Evolutionary conservation across 768 basidiomycete genomes (phyloP).

Genomic region (Flagelloscypha sp.): DNA sequence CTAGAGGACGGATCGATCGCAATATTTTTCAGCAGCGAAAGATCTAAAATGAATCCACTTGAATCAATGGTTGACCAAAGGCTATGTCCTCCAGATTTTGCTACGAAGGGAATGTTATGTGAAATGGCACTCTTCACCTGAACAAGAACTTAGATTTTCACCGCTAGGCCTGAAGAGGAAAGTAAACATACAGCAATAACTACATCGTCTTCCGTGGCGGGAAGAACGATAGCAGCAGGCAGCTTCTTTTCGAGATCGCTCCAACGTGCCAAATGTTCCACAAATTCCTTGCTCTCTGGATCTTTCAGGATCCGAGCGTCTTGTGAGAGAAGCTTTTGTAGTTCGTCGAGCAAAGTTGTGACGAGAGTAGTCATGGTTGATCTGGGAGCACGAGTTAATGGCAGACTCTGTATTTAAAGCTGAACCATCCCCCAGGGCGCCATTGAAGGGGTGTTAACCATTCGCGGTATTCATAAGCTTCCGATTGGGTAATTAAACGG

Average conservation of each 20-base stretch:
- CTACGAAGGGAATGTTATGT: slow-evolving; percentile 1
- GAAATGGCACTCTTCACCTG: background rate
- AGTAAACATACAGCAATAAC: background rate
- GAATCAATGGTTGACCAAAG: background rate
- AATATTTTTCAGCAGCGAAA: background rate
- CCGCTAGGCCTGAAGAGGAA: background rate
- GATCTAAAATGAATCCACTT: slow-evolving; percentile 1
- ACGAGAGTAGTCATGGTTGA: no score
- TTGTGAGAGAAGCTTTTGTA: background rate
- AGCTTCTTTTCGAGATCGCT: slow-evolving; percentile 2
- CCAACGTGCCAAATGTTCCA: background rate
- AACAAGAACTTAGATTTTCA: no score
- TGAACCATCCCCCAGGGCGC: no score
- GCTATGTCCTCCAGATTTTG: slow-evolving; percentile 2
- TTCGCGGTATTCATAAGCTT: no score
- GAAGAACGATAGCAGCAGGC: slow-evolving; percentile 2
- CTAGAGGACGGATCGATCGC: background rate
- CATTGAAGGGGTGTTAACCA: no score
- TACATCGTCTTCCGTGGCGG: slow-evolving; percentile 1
- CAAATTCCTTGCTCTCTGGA: background rate
- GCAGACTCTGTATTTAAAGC: no score
- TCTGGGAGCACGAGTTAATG: no score
- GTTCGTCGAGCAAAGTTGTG: background rate
- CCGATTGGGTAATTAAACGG: no score
- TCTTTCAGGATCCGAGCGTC: background rate